These are phyloP conservation scores for Psilocybe tampanensis DNA, from an alignment of 768 basidiomycete genomes.

Conservation along the genomic window DNA sequence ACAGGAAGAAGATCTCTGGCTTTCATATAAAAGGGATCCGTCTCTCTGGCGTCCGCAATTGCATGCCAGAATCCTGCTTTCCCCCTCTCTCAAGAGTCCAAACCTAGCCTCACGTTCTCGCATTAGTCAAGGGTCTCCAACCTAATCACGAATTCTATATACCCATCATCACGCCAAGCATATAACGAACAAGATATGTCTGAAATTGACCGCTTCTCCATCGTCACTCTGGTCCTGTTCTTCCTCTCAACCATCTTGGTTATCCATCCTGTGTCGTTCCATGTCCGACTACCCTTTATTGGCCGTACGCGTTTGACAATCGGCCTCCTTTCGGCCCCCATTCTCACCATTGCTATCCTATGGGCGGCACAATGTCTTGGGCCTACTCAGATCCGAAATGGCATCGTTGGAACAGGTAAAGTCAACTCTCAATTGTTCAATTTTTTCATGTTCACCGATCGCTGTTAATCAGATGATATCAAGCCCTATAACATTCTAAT, in stretches of 20 bases:
- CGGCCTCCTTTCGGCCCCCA: constrained; percentile 55
- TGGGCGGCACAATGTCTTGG: constrained; percentile 62
- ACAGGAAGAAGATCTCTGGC: no score
- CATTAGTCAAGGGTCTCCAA: neutral
- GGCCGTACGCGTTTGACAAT: constrained; percentile 38
- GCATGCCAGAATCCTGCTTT: neutral
- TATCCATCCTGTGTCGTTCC: constrained; percentile 48
- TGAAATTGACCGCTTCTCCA: constrained; percentile 43
- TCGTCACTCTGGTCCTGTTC: constrained; percentile 56
- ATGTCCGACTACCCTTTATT: constrained; percentile 34
- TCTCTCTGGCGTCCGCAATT: neutral
- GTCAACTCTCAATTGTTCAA: neutral
- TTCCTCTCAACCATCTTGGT: constrained; percentile 57
- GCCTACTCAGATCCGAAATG: constrained; percentile 59
- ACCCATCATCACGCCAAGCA: neutral
- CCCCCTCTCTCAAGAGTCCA: neutral
- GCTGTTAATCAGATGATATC: constrained; percentile 52
- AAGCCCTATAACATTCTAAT: constrained; percentile 93
- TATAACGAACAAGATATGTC: constrained; percentile 32
- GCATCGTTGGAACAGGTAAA: constrained; percentile 60
- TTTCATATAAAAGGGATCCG: no score
- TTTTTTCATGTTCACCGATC: neutral
- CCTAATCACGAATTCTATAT: neutral
- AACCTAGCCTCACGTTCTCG: neutral
- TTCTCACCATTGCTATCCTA: constrained; percentile 53